Percentiles rank a stretch among this genome's conserved stretches.
These are phyloP conservation scores for Rusavskia elegans DNA, from an alignment of 495 filamentous ascomycete species.

Conservation along the genomic window DNA sequence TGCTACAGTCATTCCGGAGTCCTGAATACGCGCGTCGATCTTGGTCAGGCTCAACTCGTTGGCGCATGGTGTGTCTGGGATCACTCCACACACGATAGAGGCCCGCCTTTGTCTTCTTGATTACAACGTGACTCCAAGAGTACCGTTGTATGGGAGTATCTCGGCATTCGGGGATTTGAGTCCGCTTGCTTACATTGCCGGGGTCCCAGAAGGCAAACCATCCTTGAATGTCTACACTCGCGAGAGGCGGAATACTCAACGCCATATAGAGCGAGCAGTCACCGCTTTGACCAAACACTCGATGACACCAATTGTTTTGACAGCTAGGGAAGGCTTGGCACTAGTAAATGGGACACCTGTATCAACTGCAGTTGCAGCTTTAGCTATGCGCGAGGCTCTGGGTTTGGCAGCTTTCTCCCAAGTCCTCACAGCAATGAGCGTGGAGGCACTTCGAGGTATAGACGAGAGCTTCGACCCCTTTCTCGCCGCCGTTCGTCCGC, in stretches of 20 bases:
- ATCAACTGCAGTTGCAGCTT: conserved; percentile 29
- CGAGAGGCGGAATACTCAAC: conserved; percentile 4
- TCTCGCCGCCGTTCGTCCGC: conserved; percentile 39
- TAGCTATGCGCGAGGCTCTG: conserved; percentile 39
- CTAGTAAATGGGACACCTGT: conserved; percentile 48
- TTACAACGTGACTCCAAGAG: conserved; percentile 32
- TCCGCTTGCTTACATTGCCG: conserved; percentile 45
- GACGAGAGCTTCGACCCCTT: conserved; percentile 42
- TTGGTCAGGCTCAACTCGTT: conserved; percentile 40
- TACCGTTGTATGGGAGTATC: conserved; percentile 47
- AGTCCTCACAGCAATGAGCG: conserved; percentile 28
- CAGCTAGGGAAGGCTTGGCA: conserved; percentile 41
- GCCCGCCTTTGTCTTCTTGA: conserved; percentile 28
- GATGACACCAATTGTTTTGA: conserved; percentile 29
- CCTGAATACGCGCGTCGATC: conserved; percentile 37
- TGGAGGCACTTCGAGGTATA: conserved; percentile 32
- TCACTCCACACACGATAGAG: conserved; percentile 31
- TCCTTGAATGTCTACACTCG: conserved; percentile 14
- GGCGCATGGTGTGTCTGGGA: conserved; percentile 37
- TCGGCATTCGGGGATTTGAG: conserved; percentile 52
- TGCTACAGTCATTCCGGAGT: conserved; percentile 22
- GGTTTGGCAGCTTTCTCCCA: conserved; percentile 40
- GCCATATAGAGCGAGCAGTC: conserved; percentile 25
- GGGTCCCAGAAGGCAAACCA: conserved; percentile 38
- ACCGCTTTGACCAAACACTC: conserved; percentile 17